Evolutionary conservation across 305 asterid genomes (phyloP), one percentile per base, ranked within the genome.

Genomic region (Fraxinus baroniana): DNA sequence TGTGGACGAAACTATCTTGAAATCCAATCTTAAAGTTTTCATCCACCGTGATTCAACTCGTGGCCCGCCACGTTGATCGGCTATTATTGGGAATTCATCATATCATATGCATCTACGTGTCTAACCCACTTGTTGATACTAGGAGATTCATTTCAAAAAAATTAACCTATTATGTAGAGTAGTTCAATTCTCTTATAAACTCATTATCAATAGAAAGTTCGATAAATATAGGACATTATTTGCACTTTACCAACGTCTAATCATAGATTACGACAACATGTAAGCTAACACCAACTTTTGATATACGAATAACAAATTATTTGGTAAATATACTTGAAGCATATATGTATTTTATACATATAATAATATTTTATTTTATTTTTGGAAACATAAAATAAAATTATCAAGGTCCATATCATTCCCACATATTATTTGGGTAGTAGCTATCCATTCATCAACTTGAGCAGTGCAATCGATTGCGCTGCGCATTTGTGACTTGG

Each of bases 391-490:
- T 7, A 12, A 26, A 28, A 26, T 12, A 66, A 24, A 26, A 9
- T 3, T 26, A 66, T 66, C 39, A 13, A 4, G 37, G 37, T 68
- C 18, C 74, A 68, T 9, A 68, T 60, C 37, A 68, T 68, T 68
- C 37, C 37, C 39, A 26, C 20, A 13, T 68, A 10, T 28, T 68
- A 13, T 66, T 66, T 26, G n/a, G n/a, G 18, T 24, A 66, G 74
- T 66, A 68, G 74, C 37, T 68, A 68, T 68, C 73, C 74, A 68
- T 68, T 68, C 74, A 66, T 28, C 74, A 28, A 68, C 1, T 70
- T 28, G 75, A 28, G 75, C 75, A 70, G 75, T 26, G 39, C 37
- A 70, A 70, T 28, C 75, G 18, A 70, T 30, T 70, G 75, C 75
- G 22, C 26, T 70, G 39, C 74, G 74, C 74, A 68, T 28, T 68